phyloP scores from a whole-genome alignment of 768 basidiomycete genomes.

The Leccinum subtestaceum region DNA sequence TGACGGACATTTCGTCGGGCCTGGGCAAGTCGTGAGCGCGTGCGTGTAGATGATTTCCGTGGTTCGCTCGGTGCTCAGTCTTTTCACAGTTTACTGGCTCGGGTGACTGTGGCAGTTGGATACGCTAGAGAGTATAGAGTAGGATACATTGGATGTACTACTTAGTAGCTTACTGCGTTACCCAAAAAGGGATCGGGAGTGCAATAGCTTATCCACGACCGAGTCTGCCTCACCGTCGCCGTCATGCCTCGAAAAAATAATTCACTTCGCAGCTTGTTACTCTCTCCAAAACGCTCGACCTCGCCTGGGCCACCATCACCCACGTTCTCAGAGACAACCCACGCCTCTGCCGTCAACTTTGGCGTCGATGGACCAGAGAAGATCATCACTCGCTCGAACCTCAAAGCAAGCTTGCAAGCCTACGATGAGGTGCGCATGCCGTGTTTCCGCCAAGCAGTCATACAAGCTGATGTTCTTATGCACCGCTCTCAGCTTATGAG shows the following conservation, averaged over 20 bases:
- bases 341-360: slow-evolving; percentile 75
- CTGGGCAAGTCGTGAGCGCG: slow-evolving; percentile 28
- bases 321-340: slow-evolving; percentile 78
- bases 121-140: slow-evolving; percentile 5
- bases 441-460: background rate
- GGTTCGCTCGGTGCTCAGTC: slow-evolving; percentile 3
- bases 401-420: slow-evolving; percentile 73
- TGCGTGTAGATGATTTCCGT: slow-evolving; percentile 8
- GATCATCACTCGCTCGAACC: slow-evolving; percentile 77
- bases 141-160: slow-evolving; percentile 8
- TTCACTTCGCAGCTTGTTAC: slow-evolving; percentile 52
- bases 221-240: slow-evolving; percentile 13
- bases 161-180: background rate
- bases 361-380: slow-evolving; percentile 72
- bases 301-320: slow-evolving; percentile 73
- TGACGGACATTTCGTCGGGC: slow-evolving; percentile 66
- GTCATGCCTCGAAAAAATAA: slow-evolving; percentile 51
- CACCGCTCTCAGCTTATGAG: slow-evolving; percentile 59
- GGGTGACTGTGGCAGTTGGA: background rate
- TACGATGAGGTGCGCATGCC: slow-evolving; percentile 69
- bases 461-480: slow-evolving; percentile 13
- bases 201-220: slow-evolving; percentile 14
- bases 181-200: slow-evolving; percentile 18
- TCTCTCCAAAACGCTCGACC: slow-evolving; percentile 44
- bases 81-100: slow-evolving; percentile 5